A percentile compares a stretch with the other conserved stretches of the same genome.
phyloP scores from a whole-genome alignment of 2,329 filamentous ascomycete species.

The Cercospora sp. region DNA sequence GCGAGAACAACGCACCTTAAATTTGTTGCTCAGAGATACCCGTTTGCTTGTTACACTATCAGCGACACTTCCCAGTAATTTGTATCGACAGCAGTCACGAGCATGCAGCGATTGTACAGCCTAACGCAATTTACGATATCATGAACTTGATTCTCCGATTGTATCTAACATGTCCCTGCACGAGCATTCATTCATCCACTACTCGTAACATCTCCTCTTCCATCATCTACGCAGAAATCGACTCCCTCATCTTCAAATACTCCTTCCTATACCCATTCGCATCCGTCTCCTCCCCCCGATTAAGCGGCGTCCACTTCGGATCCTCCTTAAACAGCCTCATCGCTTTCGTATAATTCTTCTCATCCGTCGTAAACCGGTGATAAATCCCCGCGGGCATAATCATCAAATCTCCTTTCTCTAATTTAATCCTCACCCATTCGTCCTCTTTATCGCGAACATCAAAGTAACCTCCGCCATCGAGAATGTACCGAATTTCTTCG shows the following conservation, averaged over 20 bases:
- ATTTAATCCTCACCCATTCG: constrained; percentile 81
- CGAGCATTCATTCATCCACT: not conserved
- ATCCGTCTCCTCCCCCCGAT: constrained; percentile 76
- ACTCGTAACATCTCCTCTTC: not conserved
- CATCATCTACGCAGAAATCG: constrained; percentile 7
- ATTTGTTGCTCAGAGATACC: not conserved
- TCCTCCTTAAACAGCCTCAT: constrained; percentile 98
- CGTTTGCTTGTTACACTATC: not conserved
- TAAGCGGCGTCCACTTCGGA: constrained; percentile 95
- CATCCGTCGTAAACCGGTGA: constrained; percentile 94
- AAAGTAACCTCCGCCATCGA: constrained; percentile 86
- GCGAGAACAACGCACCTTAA: constrained; percentile 11
- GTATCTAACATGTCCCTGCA: not conserved
- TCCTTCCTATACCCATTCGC: constrained; percentile 73
- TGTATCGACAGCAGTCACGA: not conserved
- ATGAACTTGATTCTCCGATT: not conserved
- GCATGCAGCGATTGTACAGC: not conserved
- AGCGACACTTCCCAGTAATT: not conserved
- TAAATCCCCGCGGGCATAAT: constrained; percentile 95
- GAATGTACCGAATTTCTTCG: constrained; percentile 95
- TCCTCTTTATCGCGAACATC: constrained; percentile 83
- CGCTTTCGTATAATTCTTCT: constrained; percentile 87
- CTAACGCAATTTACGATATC: not conserved
- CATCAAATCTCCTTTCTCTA: constrained; percentile 87
- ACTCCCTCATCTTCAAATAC: constrained; percentile 59